Conservation (phyloP, 2,329 filamentous ascomycete species). For the Blastomyces percursus region DNA sequence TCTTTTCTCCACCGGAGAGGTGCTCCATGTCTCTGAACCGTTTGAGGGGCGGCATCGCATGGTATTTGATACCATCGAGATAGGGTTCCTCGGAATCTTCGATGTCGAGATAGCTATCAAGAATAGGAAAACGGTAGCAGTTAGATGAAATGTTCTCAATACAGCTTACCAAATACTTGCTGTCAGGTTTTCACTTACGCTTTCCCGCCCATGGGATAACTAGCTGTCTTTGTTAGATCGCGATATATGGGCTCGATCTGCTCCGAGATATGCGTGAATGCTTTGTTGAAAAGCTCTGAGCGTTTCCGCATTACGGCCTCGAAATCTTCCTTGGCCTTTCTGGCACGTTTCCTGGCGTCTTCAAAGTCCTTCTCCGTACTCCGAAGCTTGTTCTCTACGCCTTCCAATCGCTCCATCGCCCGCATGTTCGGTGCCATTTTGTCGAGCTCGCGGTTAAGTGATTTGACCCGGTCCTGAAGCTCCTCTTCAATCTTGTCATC, state of each 20-base stretch:
- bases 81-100: constrained; percentile 97
- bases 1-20: constrained; percentile 93
- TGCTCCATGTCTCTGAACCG: constrained; percentile 99
- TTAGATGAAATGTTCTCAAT: neutral
- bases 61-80: constrained; percentile 90
- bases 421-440: constrained; percentile 97
- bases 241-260: constrained; percentile 92
- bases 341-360: constrained; percentile 62
- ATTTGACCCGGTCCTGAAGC: constrained; percentile 65
- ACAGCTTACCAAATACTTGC: neutral
- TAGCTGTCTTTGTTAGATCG: constrained; percentile 77
- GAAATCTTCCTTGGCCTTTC: constrained; percentile 70
- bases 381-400: constrained; percentile 70
- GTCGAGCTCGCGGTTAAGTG: constrained; percentile 67
- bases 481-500: constrained; percentile 61
- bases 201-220: constrained; percentile 85
- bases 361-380: constrained; percentile 84
- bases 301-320: constrained; percentile 70
- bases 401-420: constrained; percentile 80
- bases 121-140: neutral
- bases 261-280: constrained; percentile 87
- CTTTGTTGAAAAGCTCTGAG: constrained; percentile 86
- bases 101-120: constrained; percentile 65
- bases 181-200: constrained; percentile 35
- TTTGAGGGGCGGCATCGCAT: constrained; percentile 96